phyloP scores from a whole-genome alignment of 306 rosid species.

The Casuarina equisetifolia region DNA sequence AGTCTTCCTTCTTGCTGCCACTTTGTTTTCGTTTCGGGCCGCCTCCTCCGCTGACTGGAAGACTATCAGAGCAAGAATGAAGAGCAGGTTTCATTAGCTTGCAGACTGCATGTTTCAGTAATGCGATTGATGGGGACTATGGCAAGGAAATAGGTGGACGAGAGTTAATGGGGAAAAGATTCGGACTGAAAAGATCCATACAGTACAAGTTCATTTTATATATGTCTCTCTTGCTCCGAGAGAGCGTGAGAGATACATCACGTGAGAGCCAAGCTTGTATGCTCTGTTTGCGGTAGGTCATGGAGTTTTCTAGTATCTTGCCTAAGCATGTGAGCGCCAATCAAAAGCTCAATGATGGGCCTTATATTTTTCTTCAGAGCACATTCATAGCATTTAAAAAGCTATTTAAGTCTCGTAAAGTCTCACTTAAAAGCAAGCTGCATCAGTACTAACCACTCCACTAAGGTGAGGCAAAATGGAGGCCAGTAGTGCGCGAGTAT shows the following conservation, averaged over 20 bases:
- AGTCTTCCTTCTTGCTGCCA: slow-evolving; percentile 27
- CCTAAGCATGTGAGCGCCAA: neutral
- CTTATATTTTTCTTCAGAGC: too few relatives aligned
- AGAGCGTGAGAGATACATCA: neutral
- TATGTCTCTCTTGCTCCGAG: neutral
- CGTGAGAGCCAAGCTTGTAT: neutral
- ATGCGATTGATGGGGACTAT: neutral
- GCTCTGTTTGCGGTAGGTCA: neutral
- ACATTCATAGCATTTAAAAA: too few relatives aligned
- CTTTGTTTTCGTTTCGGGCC: neutral
- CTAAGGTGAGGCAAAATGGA: neutral
- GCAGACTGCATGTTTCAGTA: neutral
- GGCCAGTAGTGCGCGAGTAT: neutral
- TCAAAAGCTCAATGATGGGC: neutral
- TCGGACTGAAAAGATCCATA: too few relatives aligned
- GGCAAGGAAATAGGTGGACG: too few relatives aligned
- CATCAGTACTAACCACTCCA: neutral
- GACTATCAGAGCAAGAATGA: neutral
- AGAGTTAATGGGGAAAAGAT: neutral
- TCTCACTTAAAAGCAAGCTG: neutral
- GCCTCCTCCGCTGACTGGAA: too few relatives aligned
- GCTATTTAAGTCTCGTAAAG: too few relatives aligned
- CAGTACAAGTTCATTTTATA: neutral
- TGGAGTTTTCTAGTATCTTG: neutral
- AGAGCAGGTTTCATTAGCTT: neutral